Percentiles rank a stretch among this genome's conserved stretches.
Conservation (phyloP, 1,284 basidiomycete genomes). For the Grifola frondosa region DNA sequence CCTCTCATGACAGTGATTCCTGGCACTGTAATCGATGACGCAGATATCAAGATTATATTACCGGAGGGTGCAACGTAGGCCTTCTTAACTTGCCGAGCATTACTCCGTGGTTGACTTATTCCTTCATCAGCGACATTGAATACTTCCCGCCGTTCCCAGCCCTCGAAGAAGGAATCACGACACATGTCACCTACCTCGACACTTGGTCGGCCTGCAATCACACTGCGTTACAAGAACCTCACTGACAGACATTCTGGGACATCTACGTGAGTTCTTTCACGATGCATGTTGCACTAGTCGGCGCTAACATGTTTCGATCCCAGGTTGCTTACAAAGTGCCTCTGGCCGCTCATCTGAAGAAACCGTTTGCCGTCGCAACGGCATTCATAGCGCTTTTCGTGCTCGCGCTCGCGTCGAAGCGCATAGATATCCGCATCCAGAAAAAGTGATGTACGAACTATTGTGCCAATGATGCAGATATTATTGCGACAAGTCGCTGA, state of each 20-base stretch:
- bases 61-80: slow-evolving; percentile 94
- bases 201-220: slow-evolving; percentile 85
- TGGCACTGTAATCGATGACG: slow-evolving; percentile 81
- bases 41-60: slow-evolving; percentile 77
- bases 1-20: slow-evolving; percentile 86
- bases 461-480: too few species aligned
- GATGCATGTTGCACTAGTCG: slow-evolving; percentile 2
- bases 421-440: slow-evolving; percentile 67
- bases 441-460: slow-evolving; percentile 41
- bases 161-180: slow-evolving; percentile 55
- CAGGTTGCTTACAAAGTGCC: slow-evolving; percentile 88
- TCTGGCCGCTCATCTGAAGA: slow-evolving; percentile 74
- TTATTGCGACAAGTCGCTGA: neutral
- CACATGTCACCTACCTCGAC: slow-evolving; percentile 88
- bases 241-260: slow-evolving; percentile 76
- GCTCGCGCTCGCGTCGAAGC: slow-evolving; percentile 57
- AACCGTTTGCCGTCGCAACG: slow-evolving; percentile 73
- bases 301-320: slow-evolving; percentile 3
- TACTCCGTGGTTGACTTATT: slow-evolving; percentile 3
- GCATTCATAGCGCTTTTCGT: slow-evolving; percentile 68
- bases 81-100: neutral
- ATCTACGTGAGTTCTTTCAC: slow-evolving; percentile 60
- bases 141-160: slow-evolving; percentile 80
- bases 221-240: slow-evolving; percentile 71
- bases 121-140: slow-evolving; percentile 63